Evolutionary conservation across 352 stramenopile species (phyloP).

Genomic region (Pythium utonaiense): DNA sequence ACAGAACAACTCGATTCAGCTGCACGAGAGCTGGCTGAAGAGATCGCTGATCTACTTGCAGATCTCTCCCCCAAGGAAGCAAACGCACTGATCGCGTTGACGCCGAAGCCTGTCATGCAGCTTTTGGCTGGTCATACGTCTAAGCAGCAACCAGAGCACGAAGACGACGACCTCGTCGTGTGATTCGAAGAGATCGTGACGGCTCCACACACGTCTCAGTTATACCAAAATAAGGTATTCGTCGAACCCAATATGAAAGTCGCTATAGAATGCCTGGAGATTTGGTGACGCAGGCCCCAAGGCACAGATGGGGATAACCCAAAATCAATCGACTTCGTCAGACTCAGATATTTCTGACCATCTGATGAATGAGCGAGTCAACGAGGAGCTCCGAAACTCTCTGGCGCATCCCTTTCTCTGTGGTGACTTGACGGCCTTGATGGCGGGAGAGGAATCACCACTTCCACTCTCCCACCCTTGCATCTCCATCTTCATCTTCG

Average conservation of each 20-base stretch:
- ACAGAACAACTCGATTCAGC: constrained; percentile 44
- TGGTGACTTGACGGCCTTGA: background rate
- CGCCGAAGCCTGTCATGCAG: constrained; percentile 5
- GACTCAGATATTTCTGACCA: background rate
- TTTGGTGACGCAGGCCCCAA: too few relatives aligned
- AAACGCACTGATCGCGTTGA: constrained; percentile 5
- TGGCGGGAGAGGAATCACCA: background rate
- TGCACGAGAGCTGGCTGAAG: constrained; percentile 50
- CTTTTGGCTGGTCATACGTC: constrained; percentile 6
- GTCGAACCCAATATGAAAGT: background rate
- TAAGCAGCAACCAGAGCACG: background rate
- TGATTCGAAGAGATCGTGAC: background rate
- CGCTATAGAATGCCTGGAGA: too few relatives aligned
- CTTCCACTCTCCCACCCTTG: background rate
- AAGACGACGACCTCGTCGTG: constrained; percentile 12
- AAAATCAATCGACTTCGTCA: background rate
- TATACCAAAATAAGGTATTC: background rate
- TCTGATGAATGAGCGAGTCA: background rate
- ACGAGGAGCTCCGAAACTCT: background rate
- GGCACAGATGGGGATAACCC: too few relatives aligned
- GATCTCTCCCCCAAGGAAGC: constrained; percentile 8
- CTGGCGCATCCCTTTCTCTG: background rate
- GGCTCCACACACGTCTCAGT: background rate
- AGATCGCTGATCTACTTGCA: constrained; percentile 31
- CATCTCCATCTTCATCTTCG: background rate